These are phyloP conservation scores for Hyphodiscus hymeniophilus DNA, from an alignment of 495 filamentous ascomycete species.

Conservation along the genomic window DNA sequence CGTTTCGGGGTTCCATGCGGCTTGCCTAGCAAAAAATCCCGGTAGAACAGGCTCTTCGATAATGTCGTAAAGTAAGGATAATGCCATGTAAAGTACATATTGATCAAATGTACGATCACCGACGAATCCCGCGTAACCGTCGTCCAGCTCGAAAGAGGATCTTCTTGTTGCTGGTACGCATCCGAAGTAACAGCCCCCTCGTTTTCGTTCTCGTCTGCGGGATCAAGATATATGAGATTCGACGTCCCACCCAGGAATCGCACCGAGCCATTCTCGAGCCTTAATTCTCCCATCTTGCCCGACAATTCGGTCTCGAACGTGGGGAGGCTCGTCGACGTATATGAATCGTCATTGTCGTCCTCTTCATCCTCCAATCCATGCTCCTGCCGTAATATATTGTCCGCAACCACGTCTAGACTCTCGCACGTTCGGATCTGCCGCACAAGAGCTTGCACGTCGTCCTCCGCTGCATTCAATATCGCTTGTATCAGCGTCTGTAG, in stretches of 20 bases:
- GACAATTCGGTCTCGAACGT: conserved; percentile 74
- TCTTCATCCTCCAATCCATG: conserved; percentile 22
- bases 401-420: conserved; percentile 82
- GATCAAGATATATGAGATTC: conserved; percentile 78
- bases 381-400: conserved; percentile 58
- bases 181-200: conserved; percentile 26
- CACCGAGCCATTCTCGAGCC: conserved; percentile 80
- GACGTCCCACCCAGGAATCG: conserved; percentile 94
- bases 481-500: conserved; percentile 88
- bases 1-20: conserved; percentile 32
- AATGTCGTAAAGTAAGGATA: conserved; percentile 94
- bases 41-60: conserved; percentile 81
- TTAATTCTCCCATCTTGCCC: conserved; percentile 86
- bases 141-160: conserved; percentile 79
- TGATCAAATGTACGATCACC: conserved; percentile 79
- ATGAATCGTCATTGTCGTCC: conserved; percentile 30
- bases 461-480: conserved; percentile 79
- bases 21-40: conserved; percentile 68
- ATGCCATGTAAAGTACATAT: conserved; percentile 98
- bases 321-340: conserved; percentile 33
- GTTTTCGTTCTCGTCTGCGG: conserved; percentile 33
- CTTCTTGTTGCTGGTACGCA: conserved; percentile 40
- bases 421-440: conserved; percentile 86
- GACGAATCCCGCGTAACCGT: conserved; percentile 71
- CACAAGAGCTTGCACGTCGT: conserved; percentile 74